Percentiles rank a stretch among this genome's conserved stretches.
Evolutionary conservation across 2,329 filamentous ascomycete genomes (phyloP).

Genomic region (Aureobasidium melanogenum): DNA sequence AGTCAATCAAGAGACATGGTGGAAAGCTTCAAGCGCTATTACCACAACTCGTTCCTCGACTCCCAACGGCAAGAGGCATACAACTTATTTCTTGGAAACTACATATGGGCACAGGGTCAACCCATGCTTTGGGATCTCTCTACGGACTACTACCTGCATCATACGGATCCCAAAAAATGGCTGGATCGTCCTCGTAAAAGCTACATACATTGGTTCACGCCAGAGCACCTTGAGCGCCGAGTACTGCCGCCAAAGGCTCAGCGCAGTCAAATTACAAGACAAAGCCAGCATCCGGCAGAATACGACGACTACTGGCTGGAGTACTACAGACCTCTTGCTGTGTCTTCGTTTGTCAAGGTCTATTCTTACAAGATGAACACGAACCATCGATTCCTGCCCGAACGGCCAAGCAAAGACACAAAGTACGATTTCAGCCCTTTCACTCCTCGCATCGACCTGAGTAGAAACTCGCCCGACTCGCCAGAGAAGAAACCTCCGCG

Average conservation of each 20-base stretch:
- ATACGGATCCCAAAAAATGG: constrained; percentile 71
- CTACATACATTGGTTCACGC: constrained; percentile 87
- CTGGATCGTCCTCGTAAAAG: constrained; percentile 52
- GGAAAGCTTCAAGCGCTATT: constrained; percentile 97
- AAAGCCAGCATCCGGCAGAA: constrained; percentile 12
- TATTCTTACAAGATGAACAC: constrained; percentile 90
- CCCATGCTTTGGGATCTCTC: constrained; percentile 95
- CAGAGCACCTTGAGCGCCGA: constrained; percentile 58
- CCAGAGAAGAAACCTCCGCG: constrained; percentile 51
- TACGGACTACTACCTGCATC: constrained; percentile 94
- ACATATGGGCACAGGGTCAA: constrained; percentile 76
- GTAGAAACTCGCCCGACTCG: constrained; percentile 30
- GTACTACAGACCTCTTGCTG: constrained; percentile 80
- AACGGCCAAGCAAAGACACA: constrained; percentile 53
- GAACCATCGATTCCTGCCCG: constrained; percentile 71
- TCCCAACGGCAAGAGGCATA: constrained; percentile 97
- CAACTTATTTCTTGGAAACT: constrained; percentile 94
- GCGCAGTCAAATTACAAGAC: constrained; percentile 6
- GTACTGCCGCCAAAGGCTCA: constrained; percentile 44
- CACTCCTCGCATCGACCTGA: constrained; percentile 50
- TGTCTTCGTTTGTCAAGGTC: constrained; percentile 86
- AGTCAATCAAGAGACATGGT: constrained; percentile 98
- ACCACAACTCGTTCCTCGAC: constrained; percentile 97
- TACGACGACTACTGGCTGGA: constrained; percentile 97
- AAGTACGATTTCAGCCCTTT: constrained; percentile 86